Conservation (phyloP, 2,329 filamentous ascomycete genomes). For the Alternaria arbusti region DNA sequence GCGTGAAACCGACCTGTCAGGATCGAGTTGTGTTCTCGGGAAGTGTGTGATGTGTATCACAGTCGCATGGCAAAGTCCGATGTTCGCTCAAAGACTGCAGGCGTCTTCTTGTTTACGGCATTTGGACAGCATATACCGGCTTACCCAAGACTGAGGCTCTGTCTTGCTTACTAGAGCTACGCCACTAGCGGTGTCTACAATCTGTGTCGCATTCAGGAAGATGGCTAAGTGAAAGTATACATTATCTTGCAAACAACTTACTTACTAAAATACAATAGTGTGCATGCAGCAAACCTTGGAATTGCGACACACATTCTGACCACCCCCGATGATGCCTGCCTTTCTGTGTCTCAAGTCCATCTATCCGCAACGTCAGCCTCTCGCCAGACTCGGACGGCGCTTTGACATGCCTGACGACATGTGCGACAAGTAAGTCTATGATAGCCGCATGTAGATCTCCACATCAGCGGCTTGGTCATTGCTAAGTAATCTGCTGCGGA, state of each 20-base stretch:
- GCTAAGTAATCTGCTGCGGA: slow-evolving; percentile 14
- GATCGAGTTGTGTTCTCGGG: neutral
- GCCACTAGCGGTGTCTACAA: neutral
- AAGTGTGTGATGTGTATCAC: neutral
- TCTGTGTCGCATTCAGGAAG: neutral
- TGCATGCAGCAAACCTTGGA: neutral
- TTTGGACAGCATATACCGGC: neutral
- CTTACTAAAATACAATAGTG: neutral
- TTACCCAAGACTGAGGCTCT: neutral
- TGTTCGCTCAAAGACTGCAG: neutral
- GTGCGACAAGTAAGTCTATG: neutral
- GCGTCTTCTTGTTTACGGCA: neutral
- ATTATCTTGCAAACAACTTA: neutral
- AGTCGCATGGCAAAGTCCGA: neutral
- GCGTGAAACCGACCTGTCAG: slow-evolving; percentile 10
- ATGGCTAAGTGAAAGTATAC: neutral
- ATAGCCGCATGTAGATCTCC: neutral
- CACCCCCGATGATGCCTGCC: neutral
- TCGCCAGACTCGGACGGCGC: neutral
- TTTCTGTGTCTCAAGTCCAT: neutral
- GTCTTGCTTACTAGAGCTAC: neutral
- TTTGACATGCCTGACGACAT: neutral
- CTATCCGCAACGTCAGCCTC: neutral
- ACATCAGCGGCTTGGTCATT: slow-evolving; percentile 9
- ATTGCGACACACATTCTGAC: neutral